Base-by-base conservation (phyloP, 2,329 filamentous ascomycete species). In the Simplicillium sp. region DNA sequence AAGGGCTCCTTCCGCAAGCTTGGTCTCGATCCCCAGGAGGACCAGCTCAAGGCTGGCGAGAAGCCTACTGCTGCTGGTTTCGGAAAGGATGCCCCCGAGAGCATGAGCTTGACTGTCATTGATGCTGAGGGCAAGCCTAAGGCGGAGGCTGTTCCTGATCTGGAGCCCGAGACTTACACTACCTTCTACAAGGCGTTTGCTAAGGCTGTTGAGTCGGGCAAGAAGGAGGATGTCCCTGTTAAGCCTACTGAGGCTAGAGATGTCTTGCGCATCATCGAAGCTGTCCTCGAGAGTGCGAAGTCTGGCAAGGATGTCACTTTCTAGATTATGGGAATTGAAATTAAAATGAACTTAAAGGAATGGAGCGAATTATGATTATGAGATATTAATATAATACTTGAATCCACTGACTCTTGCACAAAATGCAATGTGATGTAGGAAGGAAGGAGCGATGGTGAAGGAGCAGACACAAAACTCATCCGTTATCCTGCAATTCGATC, bases 1-100 rank as follows among this genome's bases (percentile, higher is more conserved):
- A 79, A 81, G 60, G 86, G 83, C 1, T 84, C 75, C 54, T 90
- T 82, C 61, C 82, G 76, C 65, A 90, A 89, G 69, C 62, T 66
- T 32, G 68, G 72, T 40, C 67, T 90, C 2, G 86, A 92, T 56
- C 66, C 77, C 2, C 85, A 90, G 60, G 86, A 92, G 63, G 76
- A 80, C 42, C 82, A 87, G 58, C 70, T 89, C 40, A 75, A 75
- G 57, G 68, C 64, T 2, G 84, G 84, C 8, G 59, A 75, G 49
- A 72, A 68, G 56, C 77, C 79, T 7, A 69, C 70, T 1, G 78
- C 85, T 42, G 56, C 67, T 3, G 71, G 65, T 3, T 89, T 86
- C 53, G 86, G 81, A 2, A 57, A 73, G 32, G 85, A 89, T 52
- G 65, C 69, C 9, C 68, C 73, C 32, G 67, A 70, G 48, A 73